Evolutionary conservation across 164 flowering plant genomes (phyloP), one percentile per base, ranked within the genome.

Genomic region (Vitis amurensis): DNA sequence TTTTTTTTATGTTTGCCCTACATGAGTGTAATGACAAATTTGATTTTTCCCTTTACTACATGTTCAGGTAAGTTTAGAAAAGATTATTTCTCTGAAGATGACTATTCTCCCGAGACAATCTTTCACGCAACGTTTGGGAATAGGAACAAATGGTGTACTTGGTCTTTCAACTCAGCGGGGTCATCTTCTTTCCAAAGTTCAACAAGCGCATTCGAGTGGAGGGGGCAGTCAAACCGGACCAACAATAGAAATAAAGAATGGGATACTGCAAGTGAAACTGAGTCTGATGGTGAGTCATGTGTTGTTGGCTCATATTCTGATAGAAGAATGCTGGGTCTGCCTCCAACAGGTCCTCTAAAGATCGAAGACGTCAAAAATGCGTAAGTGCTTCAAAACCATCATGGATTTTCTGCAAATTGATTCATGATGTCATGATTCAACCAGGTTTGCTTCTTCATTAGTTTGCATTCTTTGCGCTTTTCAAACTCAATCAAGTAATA

Each of bases 301-400:
- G n/a, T 63, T 51, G 64, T 83, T 37, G 98, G 98, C 58, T 85
- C 88, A 52, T 59, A 11, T 61, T 78, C 87, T 31, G 92, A 95
- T 64, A 86, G 99, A 81, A 78, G 59, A 49, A 64, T 80, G 30
- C 97, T 95, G 67, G 98, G 95, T 71, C 80, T 95, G 72, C 93
- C 99, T 62, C 76, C 76, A 9, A 77, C 66, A 2, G 98, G 98
- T 61, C 91, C 92, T 61, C 63, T 95, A 68, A 95, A 89, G 81
- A 76, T 90, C 9, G 96, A 91, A 71, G 98, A 91, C 51, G 94
- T 95, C 71, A 95, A 95, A 81, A 81, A 73, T 61, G 98, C 98
- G 98, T 93, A 84, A 79, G 99, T 83, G 8, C 69, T 66, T 70
- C 10, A 8, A 31, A 31, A 10, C 61, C 55, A 7, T 15, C 3